These are phyloP conservation scores for Trypanosoma mega DNA, from an alignment of 208 protist genomes.

Conservation along the genomic window DNA sequence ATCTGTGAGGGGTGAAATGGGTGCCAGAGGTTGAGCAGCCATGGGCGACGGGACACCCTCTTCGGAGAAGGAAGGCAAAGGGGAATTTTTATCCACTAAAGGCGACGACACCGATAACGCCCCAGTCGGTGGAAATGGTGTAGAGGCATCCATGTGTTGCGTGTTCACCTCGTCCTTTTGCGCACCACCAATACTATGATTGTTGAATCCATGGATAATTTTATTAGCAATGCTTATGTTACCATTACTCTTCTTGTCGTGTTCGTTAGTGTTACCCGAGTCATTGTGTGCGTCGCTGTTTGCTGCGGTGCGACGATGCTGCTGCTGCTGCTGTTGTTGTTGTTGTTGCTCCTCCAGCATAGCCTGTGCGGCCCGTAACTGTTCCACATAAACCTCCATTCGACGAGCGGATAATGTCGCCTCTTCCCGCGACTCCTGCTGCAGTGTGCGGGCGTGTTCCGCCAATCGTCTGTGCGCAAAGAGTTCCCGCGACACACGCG, in stretches of 20 bases:
- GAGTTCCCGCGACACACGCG: constrained; percentile 31
- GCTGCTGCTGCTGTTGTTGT: neutral
- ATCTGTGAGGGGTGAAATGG: too few relatives aligned
- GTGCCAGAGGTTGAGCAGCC: too few relatives aligned
- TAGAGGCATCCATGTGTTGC: too few relatives aligned
- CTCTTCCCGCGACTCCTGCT: constrained; percentile 35
- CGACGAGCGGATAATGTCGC: constrained; percentile 31
- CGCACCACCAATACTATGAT: too few relatives aligned
- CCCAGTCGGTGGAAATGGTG: too few relatives aligned
- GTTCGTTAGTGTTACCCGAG: neutral
- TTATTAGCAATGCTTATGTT: neutral
- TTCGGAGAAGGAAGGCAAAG: too few relatives aligned
- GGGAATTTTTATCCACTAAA: too few relatives aligned
- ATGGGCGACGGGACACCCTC: too few relatives aligned
- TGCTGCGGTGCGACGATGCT: too few relatives aligned
- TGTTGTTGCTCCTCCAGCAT: neutral
- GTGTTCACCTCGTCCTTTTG: too few relatives aligned
- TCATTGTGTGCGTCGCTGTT: neutral
- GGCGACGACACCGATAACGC: too few relatives aligned
- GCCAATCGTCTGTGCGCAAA: constrained; percentile 27
- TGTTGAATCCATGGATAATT: too few relatives aligned
- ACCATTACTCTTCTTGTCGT: neutral
- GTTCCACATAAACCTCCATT: constrained; percentile 35
- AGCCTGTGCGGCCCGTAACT: constrained; percentile 12
- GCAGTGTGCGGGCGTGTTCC: constrained; percentile 24